Percentiles rank a stretch among this genome's conserved stretches.
Conservation (phyloP, 805 yeast species). For the Hanseniaspora valbyensis region DNA sequence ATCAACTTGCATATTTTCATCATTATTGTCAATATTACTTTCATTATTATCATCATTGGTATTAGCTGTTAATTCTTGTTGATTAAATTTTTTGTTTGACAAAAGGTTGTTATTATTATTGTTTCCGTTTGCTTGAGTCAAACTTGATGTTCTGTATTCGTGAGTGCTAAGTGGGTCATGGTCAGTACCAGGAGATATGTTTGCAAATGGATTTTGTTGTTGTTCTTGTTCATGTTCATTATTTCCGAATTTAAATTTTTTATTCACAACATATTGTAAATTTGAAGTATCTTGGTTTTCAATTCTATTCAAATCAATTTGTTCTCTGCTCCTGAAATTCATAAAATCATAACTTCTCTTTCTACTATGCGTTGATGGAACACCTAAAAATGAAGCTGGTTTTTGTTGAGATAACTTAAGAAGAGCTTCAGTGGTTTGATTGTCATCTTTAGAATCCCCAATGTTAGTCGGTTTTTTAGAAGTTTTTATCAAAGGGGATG, state of each 20-base stretch:
- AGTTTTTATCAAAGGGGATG: slow-evolving; percentile 6
- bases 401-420: slow-evolving; percentile 1
- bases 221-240: background rate
- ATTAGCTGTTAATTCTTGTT: background rate
- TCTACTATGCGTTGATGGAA: background rate
- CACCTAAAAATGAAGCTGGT: no score
- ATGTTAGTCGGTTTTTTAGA: background rate
- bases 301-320: background rate
- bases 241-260: slow-evolving; percentile 10
- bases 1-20: no score
- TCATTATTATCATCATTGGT: background rate
- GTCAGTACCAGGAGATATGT: background rate
- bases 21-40: background rate
- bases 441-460: background rate
- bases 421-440: slow-evolving; percentile 6
- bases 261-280: slow-evolving; percentile 10
- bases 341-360: slow-evolving; percentile 20
- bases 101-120: background rate
- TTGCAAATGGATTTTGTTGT: background rate
- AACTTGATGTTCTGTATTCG: background rate
- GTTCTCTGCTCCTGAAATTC: background rate
- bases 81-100: background rate
- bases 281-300: background rate
- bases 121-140: background rate
- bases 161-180: background rate